Percentiles rank a stretch among this genome's conserved stretches.
phyloP scores from a whole-genome alignment of 2,329 filamentous ascomycete genomes.

The Clarireedia sp. region DNA sequence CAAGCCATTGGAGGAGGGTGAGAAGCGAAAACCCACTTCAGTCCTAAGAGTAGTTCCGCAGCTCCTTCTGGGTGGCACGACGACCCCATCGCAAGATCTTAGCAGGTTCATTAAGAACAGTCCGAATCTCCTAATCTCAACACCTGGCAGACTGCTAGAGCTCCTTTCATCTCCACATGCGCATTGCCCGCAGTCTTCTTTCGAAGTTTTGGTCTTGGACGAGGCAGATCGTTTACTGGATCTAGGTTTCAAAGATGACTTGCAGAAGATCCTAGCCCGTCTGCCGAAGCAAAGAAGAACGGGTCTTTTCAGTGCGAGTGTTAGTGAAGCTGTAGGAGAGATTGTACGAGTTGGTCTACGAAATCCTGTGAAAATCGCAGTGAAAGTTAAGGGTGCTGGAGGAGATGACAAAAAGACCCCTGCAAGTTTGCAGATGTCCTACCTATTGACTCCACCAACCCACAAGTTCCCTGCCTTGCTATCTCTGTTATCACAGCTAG shows the following conservation, averaged over 20 bases:
- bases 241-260: slow-evolving; percentile 84
- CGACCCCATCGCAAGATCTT: slow-evolving; percentile 76
- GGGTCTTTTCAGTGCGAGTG: slow-evolving; percentile 87
- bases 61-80: slow-evolving; percentile 76
- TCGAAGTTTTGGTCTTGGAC: slow-evolving; percentile 87
- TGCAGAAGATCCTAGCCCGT: slow-evolving; percentile 75
- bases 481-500: slow-evolving; percentile 59
- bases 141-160: slow-evolving; percentile 82
- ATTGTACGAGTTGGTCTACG: slow-evolving; percentile 85
- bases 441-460: slow-evolving; percentile 64
- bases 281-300: slow-evolving; percentile 91
- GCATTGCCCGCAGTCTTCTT: slow-evolving; percentile 78
- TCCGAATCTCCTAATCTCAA: slow-evolving; percentile 84
- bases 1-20: slow-evolving; percentile 44
- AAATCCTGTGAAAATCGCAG: slow-evolving; percentile 90
- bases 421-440: slow-evolving; percentile 86
- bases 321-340: slow-evolving; percentile 91
- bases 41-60: slow-evolving; percentile 67
- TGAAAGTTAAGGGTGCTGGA: slow-evolving; percentile 74
- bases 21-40: slow-evolving; percentile 40
- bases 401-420: slow-evolving; percentile 84
- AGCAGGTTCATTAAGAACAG: slow-evolving; percentile 75
- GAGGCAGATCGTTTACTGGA: slow-evolving; percentile 91
- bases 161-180: slow-evolving; percentile 80
- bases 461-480: slow-evolving; percentile 73